phyloP scores from a whole-genome alignment of 2,329 filamentous ascomycete genomes.

The Ceratocystis albifundus region DNA sequence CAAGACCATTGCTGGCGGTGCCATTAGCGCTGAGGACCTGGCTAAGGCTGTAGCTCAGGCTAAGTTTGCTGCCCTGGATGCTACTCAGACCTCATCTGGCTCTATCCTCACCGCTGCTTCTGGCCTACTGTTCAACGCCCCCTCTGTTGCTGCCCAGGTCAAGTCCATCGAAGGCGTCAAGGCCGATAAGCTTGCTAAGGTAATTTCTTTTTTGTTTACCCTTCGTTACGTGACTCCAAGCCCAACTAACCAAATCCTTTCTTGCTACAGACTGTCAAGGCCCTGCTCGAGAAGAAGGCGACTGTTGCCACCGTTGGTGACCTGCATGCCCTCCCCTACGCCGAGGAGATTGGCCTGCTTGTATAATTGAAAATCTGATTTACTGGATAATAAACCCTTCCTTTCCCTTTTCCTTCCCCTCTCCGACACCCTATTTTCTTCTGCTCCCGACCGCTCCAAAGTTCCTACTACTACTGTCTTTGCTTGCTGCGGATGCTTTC shows the following conservation, averaged over 20 bases:
- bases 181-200: slow-evolving; percentile 53
- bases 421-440: neutral
- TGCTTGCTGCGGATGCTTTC: neutral
- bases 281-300: slow-evolving; percentile 76
- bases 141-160: slow-evolving; percentile 69
- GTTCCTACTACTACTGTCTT: too few species aligned
- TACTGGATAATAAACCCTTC: slow-evolving; percentile 20
- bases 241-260: slow-evolving; percentile 29
- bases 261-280: slow-evolving; percentile 62
- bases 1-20: slow-evolving; percentile 66
- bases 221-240: neutral
- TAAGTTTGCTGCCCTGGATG: slow-evolving; percentile 82
- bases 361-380: slow-evolving; percentile 52
- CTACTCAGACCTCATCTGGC: slow-evolving; percentile 62
- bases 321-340: slow-evolving; percentile 79
- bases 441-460: neutral
- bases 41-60: slow-evolving; percentile 85
- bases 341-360: slow-evolving; percentile 84
- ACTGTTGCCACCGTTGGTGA: slow-evolving; percentile 85
- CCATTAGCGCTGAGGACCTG: slow-evolving; percentile 71
- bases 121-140: slow-evolving; percentile 68
- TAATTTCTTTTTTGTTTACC: slow-evolving; percentile 7
- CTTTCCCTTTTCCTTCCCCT: neutral
- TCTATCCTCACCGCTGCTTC: slow-evolving; percentile 76
- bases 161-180: slow-evolving; percentile 72